Evolutionary conservation across 768 basidiomycete genomes (phyloP).

Genomic region (Lactarius sp.): DNA sequence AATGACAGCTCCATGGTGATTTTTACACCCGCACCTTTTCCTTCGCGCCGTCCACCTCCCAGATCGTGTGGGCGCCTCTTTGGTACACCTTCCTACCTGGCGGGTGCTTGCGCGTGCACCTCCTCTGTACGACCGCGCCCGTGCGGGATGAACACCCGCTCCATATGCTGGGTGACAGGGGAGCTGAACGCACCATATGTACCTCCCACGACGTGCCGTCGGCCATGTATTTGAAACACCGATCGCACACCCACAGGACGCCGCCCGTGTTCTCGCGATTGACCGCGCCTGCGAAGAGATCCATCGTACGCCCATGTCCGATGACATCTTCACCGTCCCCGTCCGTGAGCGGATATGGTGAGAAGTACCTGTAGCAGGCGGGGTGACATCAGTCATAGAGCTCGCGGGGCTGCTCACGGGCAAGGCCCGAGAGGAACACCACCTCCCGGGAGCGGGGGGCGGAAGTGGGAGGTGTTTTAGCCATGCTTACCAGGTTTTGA

Average conservation of each 20-base stretch:
- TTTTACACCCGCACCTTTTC: conserved; percentile 56
- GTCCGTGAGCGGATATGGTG: conserved; percentile 81
- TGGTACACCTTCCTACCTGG: conserved; percentile 91
- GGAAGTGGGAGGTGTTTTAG: not conserved
- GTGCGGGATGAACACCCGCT: not conserved
- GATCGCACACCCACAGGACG: conserved; percentile 78
- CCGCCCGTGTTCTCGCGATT: conserved; percentile 44
- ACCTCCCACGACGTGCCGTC: conserved; percentile 67
- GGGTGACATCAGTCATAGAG: not conserved
- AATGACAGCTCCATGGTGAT: not conserved
- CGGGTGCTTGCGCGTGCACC: conserved; percentile 63
- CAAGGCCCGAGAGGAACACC: not conserved
- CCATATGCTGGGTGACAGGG: not conserved
- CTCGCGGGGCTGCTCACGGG: not conserved
- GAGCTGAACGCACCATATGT: conserved; percentile 46
- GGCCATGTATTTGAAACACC: conserved; percentile 96
- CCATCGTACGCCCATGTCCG: conserved; percentile 63
- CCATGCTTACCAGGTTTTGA: conserved; percentile 75
- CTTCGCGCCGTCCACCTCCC: conserved; percentile 89
- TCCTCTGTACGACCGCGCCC: conserved; percentile 42
- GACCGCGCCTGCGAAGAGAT: conserved; percentile 62
- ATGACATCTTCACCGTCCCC: conserved; percentile 50
- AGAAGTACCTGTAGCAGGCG: conserved; percentile 68
- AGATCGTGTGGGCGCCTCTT: conserved; percentile 82
- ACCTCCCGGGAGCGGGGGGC: not conserved